Base-by-base conservation (phyloP, 2,329 filamentous ascomycete genomes). In the Sporothrix phasma region DNA sequence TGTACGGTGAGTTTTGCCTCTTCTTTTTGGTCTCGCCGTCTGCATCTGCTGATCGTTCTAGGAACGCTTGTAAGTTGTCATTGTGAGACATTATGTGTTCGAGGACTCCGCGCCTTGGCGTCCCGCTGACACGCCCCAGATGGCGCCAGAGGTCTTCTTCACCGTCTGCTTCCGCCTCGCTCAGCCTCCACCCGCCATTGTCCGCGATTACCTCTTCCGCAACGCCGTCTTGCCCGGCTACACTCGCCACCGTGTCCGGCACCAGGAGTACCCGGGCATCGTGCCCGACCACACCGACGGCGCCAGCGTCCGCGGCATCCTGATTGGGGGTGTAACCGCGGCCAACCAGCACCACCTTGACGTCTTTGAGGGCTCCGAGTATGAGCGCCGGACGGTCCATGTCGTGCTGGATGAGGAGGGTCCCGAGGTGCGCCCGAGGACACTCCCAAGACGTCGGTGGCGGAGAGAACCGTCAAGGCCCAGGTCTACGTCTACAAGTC, bases 101-200 rank as follows among this genome's bases (percentile, higher is more conserved):
- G n/a, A 29, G 6, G n/a, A n/a, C n/a, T n/a, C n/a, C 43, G 8
- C 6, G 26, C 6, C 6, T 39, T 51, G 15, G 37, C 43, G 2
- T 4, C 1, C 6, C 22, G 10, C 54, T 59, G 54, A 59, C 37
- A n/a, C 39, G 2, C 13, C 5, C 1, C 56, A 81, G 72, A 97
- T 97, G 92, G 89, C 88, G n/a, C 85, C 88, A 0, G 84, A 88
- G 71, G 87, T 97, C 70, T 90, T 97, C 69, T 88, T 89, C 76
- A 88, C 88, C 39, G 92, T 96, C 49, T 90, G 90, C 74, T 90
- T 92, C 76, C 84, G 86, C 68, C 76, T 76, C 8, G 74, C 77
- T 17, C 70, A 73, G 5, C 79, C 80, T 67, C 71, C 83, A 71
- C 41, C 81, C 74, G 71, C 79, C 74, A 73, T 82, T 43, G 71